A percentile compares a stretch with the other conserved stretches of the same genome.
Conservation (phyloP, 805 yeast species). For the Yarrowia deformans region DNA sequence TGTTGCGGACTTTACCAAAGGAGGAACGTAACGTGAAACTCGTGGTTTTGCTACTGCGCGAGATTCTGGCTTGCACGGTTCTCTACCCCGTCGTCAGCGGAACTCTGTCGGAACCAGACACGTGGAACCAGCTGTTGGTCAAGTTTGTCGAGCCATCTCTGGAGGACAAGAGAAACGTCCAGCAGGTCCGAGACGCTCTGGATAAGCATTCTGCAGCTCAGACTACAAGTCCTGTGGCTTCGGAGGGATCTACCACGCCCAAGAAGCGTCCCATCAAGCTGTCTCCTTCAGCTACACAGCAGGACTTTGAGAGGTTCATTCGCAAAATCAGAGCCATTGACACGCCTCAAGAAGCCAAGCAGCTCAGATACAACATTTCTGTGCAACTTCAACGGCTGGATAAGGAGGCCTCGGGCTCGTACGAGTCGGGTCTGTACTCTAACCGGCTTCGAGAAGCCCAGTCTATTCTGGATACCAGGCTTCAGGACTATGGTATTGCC, state of each 20-base stretch:
- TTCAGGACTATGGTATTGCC: conserved; percentile 14
- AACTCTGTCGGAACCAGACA: conserved; percentile 74
- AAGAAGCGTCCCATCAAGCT: conserved; percentile 47
- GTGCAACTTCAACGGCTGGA: conserved; percentile 57
- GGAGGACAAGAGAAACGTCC: conserved; percentile 77
- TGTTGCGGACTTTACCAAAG: conserved; percentile 60
- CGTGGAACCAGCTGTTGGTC: conserved; percentile 71
- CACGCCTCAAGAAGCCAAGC: conserved; percentile 57
- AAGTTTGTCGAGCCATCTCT: conserved; percentile 67
- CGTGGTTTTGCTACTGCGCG: conserved; percentile 62
- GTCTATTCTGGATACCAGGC: conserved; percentile 1
- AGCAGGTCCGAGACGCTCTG: conserved; percentile 70
- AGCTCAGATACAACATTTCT: conserved; percentile 57
- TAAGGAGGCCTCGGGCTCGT: conserved; percentile 46
- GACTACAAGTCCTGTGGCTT: conserved; percentile 18
- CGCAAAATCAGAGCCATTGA: conserved; percentile 50
- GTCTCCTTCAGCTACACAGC: conserved; percentile 53
- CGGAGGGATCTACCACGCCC: conserved; percentile 39
- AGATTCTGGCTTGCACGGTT: conserved; percentile 67
- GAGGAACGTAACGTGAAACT: conserved; percentile 57
- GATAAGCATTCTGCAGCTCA: conserved; percentile 60
- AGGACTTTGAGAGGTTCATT: conserved; percentile 54
- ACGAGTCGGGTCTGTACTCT: conserved; percentile 14
- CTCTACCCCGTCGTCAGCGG: conserved; percentile 57
- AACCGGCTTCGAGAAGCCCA: conserved; percentile 17